Conservation (phyloP, 108 stramenopile genomes). For the Nitzschia sp. region DNA sequence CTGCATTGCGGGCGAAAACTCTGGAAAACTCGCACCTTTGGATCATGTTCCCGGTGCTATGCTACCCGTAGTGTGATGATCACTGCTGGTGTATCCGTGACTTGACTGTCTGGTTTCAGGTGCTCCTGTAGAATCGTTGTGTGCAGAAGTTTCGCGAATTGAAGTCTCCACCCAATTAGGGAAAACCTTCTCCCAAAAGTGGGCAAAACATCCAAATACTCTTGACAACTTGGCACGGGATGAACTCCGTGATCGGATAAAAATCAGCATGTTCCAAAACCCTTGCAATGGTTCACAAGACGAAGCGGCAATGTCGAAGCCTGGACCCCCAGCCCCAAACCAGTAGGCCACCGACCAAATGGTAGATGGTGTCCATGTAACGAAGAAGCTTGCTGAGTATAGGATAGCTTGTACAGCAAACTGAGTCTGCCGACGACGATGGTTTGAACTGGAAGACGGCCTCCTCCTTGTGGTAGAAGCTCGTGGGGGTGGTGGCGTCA, state of each 20-base stretch:
- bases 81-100: background rate
- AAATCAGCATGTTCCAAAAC: slow-evolving; percentile 40
- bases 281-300: slow-evolving; percentile 37
- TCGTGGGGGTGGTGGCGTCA: background rate
- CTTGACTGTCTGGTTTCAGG: background rate
- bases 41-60: background rate
- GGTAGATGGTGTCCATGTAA: slow-evolving; percentile 43
- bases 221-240: slow-evolving; percentile 6
- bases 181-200: background rate
- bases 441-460: background rate
- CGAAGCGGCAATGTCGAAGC: slow-evolving; percentile 29
- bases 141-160: background rate
- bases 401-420: slow-evolving; percentile 41
- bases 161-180: background rate
- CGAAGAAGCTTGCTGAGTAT: slow-evolving; percentile 32
- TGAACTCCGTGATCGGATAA: slow-evolving; percentile 18
- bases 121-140: background rate
- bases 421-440: background rate
- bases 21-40: background rate
- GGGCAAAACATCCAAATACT: slow-evolving; percentile 5
- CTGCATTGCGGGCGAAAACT: too few species aligned
- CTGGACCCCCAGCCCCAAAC: slow-evolving; percentile 15
- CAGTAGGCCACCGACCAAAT: slow-evolving; percentile 41
- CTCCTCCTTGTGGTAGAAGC: background rate
- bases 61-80: background rate